Percentiles rank a stretch among this genome's conserved stretches.
phyloP scores from a whole-genome alignment of 2,329 filamentous ascomycete species.

The Epichloe typhina region DNA sequence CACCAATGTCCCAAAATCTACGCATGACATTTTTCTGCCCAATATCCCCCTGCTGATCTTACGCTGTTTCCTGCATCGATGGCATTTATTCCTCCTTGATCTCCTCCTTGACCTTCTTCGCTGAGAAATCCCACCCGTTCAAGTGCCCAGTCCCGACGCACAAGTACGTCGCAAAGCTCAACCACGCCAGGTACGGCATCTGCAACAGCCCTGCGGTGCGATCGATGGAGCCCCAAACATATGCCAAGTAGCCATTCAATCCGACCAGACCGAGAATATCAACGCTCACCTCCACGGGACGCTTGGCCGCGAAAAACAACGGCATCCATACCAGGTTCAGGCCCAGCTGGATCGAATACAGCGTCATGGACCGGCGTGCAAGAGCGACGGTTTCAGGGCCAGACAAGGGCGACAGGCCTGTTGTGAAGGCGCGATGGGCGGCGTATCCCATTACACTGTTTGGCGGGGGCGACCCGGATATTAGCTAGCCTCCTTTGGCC shows the following conservation, averaged over 20 bases:
- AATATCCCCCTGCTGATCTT: too few relatives aligned
- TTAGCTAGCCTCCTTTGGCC: too few relatives aligned
- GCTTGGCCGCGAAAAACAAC: slow-evolving; percentile 71
- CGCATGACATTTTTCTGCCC: too few relatives aligned
- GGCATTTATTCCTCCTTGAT: slow-evolving; percentile 6
- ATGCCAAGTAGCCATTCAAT: slow-evolving; percentile 59
- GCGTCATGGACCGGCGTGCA: slow-evolving; percentile 53
- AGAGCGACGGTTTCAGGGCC: slow-evolving; percentile 40
- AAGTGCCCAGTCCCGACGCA: slow-evolving; percentile 54
- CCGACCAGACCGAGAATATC: slow-evolving; percentile 65
- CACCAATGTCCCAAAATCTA: too few relatives aligned
- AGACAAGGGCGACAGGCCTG: slow-evolving; percentile 44
- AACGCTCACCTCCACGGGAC: slow-evolving; percentile 58
- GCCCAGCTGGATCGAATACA: slow-evolving; percentile 77
- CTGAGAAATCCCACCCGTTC: slow-evolving; percentile 51
- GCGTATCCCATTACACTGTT: slow-evolving; percentile 70
- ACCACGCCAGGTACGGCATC: slow-evolving; percentile 74
- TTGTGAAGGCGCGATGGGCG: slow-evolving; percentile 61
- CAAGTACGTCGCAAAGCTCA: slow-evolving; percentile 78
- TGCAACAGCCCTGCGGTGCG: slow-evolving; percentile 58
- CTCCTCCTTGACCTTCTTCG: slow-evolving; percentile 14
- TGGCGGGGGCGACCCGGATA: not conserved
- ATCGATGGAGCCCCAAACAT: slow-evolving; percentile 66
- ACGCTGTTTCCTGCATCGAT: too few relatives aligned
- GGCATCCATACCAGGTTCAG: slow-evolving; percentile 88